phyloP scores from a whole-genome alignment of 495 filamentous ascomycete species.

The Astrothelium macrocarpum region DNA sequence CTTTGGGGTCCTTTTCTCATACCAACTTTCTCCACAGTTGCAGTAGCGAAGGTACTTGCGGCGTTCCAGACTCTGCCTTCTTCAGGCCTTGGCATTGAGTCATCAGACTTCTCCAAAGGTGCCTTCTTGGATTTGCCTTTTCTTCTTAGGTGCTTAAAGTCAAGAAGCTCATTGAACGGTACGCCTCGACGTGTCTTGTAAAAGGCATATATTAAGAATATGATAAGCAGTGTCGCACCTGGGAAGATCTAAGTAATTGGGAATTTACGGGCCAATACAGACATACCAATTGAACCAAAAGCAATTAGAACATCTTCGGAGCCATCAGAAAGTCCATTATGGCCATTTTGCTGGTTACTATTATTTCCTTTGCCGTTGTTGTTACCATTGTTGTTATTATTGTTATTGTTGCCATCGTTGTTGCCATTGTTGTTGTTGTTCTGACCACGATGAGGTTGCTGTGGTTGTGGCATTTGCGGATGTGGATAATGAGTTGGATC shows the following conservation, averaged over 20 bases:
- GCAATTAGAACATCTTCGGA: background rate
- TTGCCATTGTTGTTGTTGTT: background rate
- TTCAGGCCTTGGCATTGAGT: background rate
- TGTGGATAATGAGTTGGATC: background rate
- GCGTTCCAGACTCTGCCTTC: background rate
- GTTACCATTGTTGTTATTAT: background rate
- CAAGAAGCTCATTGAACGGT: background rate
- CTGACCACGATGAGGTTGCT: background rate
- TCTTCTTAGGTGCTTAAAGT: background rate
- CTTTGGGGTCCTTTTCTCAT: background rate
- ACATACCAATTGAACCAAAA: slow-evolving; percentile 1
- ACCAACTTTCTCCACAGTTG: background rate
- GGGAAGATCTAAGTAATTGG: background rate
- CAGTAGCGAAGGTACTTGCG: background rate
- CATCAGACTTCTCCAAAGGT: background rate
- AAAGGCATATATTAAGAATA: slow-evolving; percentile 1
- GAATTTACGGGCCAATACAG: background rate
- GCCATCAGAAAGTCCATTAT: background rate
- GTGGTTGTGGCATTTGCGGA: background rate
- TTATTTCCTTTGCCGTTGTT: background rate
- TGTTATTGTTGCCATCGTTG: background rate
- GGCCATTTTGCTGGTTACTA: background rate
- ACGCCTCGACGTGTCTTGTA: background rate
- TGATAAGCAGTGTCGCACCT: background rate
- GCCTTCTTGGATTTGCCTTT: background rate